phyloP scores from a whole-genome alignment of 768 basidiomycete species.

The Calocybe cyanea region DNA sequence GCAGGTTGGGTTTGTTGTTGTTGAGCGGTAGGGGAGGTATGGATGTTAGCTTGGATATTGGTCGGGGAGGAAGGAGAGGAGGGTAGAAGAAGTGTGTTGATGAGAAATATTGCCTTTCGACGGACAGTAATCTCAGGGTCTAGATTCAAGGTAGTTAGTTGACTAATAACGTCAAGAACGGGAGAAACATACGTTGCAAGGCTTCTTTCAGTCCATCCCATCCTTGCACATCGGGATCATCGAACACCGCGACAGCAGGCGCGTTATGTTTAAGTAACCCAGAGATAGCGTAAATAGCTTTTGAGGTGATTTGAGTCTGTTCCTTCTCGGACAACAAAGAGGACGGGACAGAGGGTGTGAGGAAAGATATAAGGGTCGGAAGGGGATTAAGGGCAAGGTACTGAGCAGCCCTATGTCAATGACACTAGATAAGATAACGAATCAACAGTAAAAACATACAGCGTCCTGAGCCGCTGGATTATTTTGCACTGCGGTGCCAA shows the following conservation, averaged over 20 bases:
- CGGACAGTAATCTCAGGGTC: constrained; percentile 79
- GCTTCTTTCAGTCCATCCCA: constrained; percentile 61
- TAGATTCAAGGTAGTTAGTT: constrained; percentile 20
- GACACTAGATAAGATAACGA: not conserved
- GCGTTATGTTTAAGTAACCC: constrained; percentile 76
- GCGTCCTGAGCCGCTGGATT: constrained; percentile 80
- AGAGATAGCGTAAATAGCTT: constrained; percentile 79
- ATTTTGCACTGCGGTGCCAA: constrained; percentile 88
- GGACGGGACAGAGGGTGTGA: constrained; percentile 42
- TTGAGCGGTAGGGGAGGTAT: constrained; percentile 16
- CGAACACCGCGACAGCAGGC: constrained; percentile 55
- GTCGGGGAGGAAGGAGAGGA: constrained; percentile 20
- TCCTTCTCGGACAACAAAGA: constrained; percentile 31
- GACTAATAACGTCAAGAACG: not conserved
- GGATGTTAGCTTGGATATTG: constrained; percentile 16
- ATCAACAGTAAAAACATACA: constrained; percentile 37
- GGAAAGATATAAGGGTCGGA: constrained; percentile 55
- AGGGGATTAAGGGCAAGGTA: constrained; percentile 67
- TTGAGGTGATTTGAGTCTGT: constrained; percentile 50
- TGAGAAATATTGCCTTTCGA: constrained; percentile 74
- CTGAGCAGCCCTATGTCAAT: constrained; percentile 27
- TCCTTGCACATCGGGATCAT: constrained; percentile 43
- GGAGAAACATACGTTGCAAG: constrained; percentile 47
- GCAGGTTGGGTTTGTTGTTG: constrained; percentile 30
- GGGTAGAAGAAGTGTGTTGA: constrained; percentile 67